Percentiles rank a stretch among this genome's conserved stretches.
These are phyloP conservation scores for Strobilomyces confusus DNA, from an alignment of 768 basidiomycete species.

Conservation along the genomic window DNA sequence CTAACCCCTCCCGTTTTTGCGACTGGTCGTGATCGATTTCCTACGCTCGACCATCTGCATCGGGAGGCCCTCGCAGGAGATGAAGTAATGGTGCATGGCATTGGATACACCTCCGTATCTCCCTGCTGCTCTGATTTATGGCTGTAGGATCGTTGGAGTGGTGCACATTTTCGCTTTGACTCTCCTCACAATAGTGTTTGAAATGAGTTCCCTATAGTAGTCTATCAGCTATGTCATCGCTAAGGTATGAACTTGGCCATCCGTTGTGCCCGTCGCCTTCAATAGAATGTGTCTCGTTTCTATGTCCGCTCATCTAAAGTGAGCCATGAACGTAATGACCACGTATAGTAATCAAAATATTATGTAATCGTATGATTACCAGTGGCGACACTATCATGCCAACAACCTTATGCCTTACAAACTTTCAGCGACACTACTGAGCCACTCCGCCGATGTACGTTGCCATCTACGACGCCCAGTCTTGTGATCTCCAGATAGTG, in stretches of 20 bases:
- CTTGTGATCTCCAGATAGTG: constrained; percentile 1
- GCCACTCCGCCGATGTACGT: constrained; percentile 73
- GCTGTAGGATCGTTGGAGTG: constrained; percentile 79
- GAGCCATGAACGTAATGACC: too few relatives aligned
- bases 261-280: too few relatives aligned
- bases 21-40: constrained; percentile 38
- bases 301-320: too few relatives aligned
- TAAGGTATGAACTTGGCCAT: too few relatives aligned
- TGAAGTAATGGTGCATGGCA: constrained; percentile 86
- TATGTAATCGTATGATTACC: too few relatives aligned
- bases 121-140: constrained; percentile 52
- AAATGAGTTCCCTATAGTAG: too few relatives aligned
- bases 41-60: constrained; percentile 39
- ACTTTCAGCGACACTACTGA: constrained; percentile 67
- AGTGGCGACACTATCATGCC: too few relatives aligned
- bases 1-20: constrained; percentile 43
- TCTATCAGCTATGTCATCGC: too few relatives aligned
- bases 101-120: constrained; percentile 88
- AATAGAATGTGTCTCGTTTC: too few relatives aligned
- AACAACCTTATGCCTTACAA: constrained; percentile 58
- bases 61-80: constrained; percentile 81
- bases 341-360: too few relatives aligned
- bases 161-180: constrained; percentile 57
- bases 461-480: constrained; percentile 2
- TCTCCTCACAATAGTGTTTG: neutral